phyloP scores from a whole-genome alignment of 1,139 yeast genomes.

The Williopsis jadinii region DNA sequence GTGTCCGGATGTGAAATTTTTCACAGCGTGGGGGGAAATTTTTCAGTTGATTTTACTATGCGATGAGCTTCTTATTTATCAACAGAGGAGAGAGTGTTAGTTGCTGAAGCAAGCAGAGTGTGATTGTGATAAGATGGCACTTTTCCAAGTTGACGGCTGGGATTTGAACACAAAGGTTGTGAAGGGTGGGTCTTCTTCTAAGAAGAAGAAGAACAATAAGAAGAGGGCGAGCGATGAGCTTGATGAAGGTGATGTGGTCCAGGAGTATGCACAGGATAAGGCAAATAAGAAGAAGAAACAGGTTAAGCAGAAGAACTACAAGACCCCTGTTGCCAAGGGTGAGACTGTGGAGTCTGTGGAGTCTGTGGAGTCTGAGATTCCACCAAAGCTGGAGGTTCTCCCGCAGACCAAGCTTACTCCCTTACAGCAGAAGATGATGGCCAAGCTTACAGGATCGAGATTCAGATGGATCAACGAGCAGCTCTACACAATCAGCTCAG shows the following conservation, averaged over 20 bases:
- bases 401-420: conserved; percentile 60
- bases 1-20: too few species aligned
- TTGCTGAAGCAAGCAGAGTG: too few species aligned
- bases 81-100: too few species aligned
- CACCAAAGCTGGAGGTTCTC: conserved; percentile 15
- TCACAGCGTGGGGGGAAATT: neutral
- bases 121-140: conserved; percentile 39
- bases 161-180: conserved; percentile 36
- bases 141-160: conserved; percentile 84
- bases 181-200: conserved; percentile 8
- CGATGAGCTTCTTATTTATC: neutral
- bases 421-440: conserved; percentile 92
- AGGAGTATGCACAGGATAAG: conserved; percentile 1
- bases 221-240: conserved; percentile 20
- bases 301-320: conserved; percentile 11
- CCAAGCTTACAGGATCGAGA: conserved; percentile 87
- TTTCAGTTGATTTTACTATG: conserved; percentile 1
- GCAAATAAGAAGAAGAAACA: conserved; percentile 2
- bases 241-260: neutral
- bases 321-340: neutral
- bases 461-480: conserved; percentile 98
- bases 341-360: too few species aligned
- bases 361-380: conserved; percentile 5
- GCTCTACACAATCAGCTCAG: conserved; percentile 76
- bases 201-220: conserved; percentile 29